Evolutionary conservation across 225 moss, liverwort and hornwort genomes (phyloP), one percentile per base, ranked within the genome.

Genomic region (Asterella californica): DNA sequence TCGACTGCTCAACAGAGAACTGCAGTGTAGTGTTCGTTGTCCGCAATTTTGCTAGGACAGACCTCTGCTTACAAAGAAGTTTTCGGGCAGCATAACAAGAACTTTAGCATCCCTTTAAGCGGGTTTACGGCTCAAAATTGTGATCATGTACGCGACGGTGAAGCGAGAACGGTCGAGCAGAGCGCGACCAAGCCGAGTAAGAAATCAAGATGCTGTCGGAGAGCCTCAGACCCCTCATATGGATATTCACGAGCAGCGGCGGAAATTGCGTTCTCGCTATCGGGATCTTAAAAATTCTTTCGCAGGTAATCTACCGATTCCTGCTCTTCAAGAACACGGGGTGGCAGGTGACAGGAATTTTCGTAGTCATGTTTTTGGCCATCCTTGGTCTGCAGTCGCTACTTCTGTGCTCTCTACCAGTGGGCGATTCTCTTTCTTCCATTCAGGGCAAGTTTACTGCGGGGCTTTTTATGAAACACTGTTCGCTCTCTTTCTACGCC

Each of bases 181-280:
- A 19, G 30, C 15, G 29, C 52, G 74, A 27, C 14, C 30, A 1
- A 15, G 30, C 21, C 22, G 30, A 52, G 52, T 3, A n/a, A 30
- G 29, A 7, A 29, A n/a, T 19, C 27, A 50, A 30, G 74, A 32
- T 50, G 50, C 18, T 19, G 53, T 19, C 6, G 17, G 53, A 34
- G 32, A 48, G 14, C 11, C 53, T 18, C 52, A 32, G 18, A 74
- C 53, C 0, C 47, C 30, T 17, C 7, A 18, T 5, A 6, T 32
- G 60, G 55, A 29, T 11, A 25, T 32, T 25, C 29, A 46, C 6
- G 78, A 78, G 29, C 45, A 78, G 63, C 64, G 78, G 8, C 78
- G 78, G 12, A 64, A 30, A 47, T 18, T 78, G 47, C 78, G 78
- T 21, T 64, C 78, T 12, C 18, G 66, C 6, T 78, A 78, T 29